Base-by-base conservation (phyloP, 2,329 filamentous ascomycete genomes). In the Trichoderma polysporum region DNA sequence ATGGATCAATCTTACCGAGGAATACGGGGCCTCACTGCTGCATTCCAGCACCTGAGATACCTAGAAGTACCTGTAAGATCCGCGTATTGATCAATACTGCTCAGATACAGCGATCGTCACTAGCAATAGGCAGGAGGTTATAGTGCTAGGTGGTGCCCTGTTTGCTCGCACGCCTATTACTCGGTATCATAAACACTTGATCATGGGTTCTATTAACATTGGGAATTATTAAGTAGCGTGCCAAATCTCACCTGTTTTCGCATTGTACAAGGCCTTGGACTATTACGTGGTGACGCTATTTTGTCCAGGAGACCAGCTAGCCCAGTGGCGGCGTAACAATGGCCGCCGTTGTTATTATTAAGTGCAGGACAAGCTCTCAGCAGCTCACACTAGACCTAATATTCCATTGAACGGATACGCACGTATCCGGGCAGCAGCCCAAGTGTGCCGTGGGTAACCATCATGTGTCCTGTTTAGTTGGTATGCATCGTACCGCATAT, bases 401-500 rank as follows among this genome's bases (percentile, higher is more conserved):
- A 61, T 52, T 61, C 58, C 58, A 61, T 61, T 61, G 58, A 50
- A 61, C 58, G 58, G 47, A 39, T 61, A 61, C 58, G 58, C 58
- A 61, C 45, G 35, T 61, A 61, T 61, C 31, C 45, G 58, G 29
- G 31, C 45, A 22, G 35, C 31, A 17, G 31, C 31, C 35, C 57
- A 49, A 7, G 19, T 10, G 8, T 22, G 54, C 56, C 49, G 37
- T 47, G 7, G 39, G 39, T 33, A 47, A 37, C 56, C 56, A 19
- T 45, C 25, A 9, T 13, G 10, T 15, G 19, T 41, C 35, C n/a
- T 22, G 35, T 15, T 54, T 8, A 35, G n/a, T n/a, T n/a, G 27
- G 17, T 29, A 25, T 31, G 27, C 25, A 31, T n/a, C n/a, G n/a
- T n/a, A n/a, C n/a, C n/a, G n/a, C n/a, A n/a, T n/a, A n/a, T 13